Evolutionary conservation across 495 filamentous ascomycete species (phyloP).

Genomic region (Extremus antarcticus): DNA sequence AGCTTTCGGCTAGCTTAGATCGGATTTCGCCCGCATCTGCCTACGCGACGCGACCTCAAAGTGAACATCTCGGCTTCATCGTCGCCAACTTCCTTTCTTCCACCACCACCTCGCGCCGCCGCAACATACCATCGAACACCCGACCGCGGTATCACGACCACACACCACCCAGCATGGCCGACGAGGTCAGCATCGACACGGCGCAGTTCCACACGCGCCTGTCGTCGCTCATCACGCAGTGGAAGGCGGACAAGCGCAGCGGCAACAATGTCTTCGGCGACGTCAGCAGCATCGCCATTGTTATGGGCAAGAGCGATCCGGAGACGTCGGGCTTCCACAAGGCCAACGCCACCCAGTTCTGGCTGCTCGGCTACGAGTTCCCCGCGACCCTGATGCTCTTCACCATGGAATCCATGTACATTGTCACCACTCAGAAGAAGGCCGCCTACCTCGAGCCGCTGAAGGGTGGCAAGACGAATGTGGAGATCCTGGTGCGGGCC

Average conservation of each 20-base stretch:
- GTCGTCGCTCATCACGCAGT: conserved; percentile 71
- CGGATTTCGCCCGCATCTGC: too few species aligned
- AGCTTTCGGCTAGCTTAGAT: background rate
- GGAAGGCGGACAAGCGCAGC: conserved; percentile 87
- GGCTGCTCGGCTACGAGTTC: conserved; percentile 97
- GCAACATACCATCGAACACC: conserved; percentile 10
- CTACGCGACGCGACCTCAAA: background rate
- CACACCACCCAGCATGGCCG: conserved; percentile 29
- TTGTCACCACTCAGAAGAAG: conserved; percentile 96
- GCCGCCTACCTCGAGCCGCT: conserved; percentile 88
- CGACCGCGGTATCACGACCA: background rate
- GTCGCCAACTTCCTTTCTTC: conserved; percentile 1
- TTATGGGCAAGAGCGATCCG: conserved; percentile 82
- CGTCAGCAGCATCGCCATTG: conserved; percentile 70
- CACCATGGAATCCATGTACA: conserved; percentile 74
- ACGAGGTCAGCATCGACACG: conserved; percentile 83
- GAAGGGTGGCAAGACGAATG: conserved; percentile 69
- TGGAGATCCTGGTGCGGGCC: conserved; percentile 79
- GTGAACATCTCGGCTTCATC: background rate
- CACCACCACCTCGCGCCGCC: background rate
- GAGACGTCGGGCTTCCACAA: conserved; percentile 76
- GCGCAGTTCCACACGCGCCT: conserved; percentile 85
- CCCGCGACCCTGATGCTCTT: conserved; percentile 88
- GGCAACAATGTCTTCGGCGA: conserved; percentile 74
- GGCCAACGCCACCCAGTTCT: conserved; percentile 93